These are phyloP conservation scores for Westerdykella aurantiaca DNA, from an alignment of 2,329 filamentous ascomycete genomes.

Conservation along the genomic window DNA sequence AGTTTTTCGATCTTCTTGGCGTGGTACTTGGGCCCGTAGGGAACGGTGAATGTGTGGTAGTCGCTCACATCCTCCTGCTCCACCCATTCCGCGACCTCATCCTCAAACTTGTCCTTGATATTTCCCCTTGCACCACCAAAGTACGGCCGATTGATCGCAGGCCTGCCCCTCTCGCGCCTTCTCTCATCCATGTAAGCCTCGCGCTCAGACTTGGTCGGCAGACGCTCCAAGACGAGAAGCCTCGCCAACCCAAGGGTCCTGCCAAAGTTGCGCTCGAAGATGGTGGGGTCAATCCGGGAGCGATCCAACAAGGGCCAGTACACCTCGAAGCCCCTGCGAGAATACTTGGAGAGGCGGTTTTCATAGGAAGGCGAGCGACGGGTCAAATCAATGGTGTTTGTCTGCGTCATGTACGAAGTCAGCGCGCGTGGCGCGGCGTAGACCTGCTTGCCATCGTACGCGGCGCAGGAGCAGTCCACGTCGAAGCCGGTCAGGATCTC, in stretches of 20 bases:
- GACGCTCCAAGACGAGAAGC: slow-evolving; percentile 70
- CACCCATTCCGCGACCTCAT: slow-evolving; percentile 80
- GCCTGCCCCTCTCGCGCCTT: slow-evolving; percentile 66
- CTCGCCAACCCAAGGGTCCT: slow-evolving; percentile 72
- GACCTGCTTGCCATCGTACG: slow-evolving; percentile 75
- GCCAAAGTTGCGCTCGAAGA: slow-evolving; percentile 75
- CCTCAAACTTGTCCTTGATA: slow-evolving; percentile 70
- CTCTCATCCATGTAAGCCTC: slow-evolving; percentile 66
- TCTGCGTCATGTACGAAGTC: slow-evolving; percentile 73
- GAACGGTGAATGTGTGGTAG: slow-evolving; percentile 64
- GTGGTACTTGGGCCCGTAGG: slow-evolving; percentile 53
- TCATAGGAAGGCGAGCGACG: slow-evolving; percentile 82
- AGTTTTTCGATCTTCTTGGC: slow-evolving; percentile 74
- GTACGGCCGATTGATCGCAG: slow-evolving; percentile 45
- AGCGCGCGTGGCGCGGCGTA: slow-evolving; percentile 72
- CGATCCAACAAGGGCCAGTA: slow-evolving; percentile 72
- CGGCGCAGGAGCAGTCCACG: slow-evolving; percentile 76
- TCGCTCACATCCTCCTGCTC: slow-evolving; percentile 69
- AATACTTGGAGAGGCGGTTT: slow-evolving; percentile 76
- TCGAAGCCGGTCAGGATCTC: slow-evolving; percentile 87
- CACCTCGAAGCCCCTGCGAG: slow-evolving; percentile 76
- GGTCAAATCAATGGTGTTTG: slow-evolving; percentile 72
- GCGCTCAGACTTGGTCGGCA: slow-evolving; percentile 63
- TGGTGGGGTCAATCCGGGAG: slow-evolving; percentile 73
- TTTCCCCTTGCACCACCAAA: slow-evolving; percentile 53